Percentiles rank a stretch among this genome's conserved stretches.
Conservation (phyloP, 441 rosid genomes). For the Erysimum pusillum region DNA sequence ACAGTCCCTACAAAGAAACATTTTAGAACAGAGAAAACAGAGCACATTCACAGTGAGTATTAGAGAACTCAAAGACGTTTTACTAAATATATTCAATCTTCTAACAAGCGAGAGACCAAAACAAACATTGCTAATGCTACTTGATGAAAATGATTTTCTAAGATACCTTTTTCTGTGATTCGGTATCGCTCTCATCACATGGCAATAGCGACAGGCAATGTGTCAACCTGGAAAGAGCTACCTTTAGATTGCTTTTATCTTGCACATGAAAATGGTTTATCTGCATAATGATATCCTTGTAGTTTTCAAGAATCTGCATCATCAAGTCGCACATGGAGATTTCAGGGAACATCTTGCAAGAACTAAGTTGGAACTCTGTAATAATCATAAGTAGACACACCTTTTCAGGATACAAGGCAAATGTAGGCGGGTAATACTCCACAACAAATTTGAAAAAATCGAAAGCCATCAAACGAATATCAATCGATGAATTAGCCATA, state of each 20-base stretch:
- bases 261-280: conserved; percentile 72
- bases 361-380: background rate
- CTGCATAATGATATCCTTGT: conserved; percentile 66
- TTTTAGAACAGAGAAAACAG: conserved; percentile 2
- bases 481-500: conserved; percentile 79
- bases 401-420: conserved; percentile 80
- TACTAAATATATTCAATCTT: background rate
- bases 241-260: conserved; percentile 80
- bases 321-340: conserved; percentile 10
- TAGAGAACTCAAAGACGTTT: background rate
- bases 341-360: background rate
- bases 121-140: conserved; percentile 22
- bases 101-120: conserved; percentile 11
- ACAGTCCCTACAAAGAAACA: conserved; percentile 45
- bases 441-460: conserved; percentile 75
- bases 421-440: conserved; percentile 69
- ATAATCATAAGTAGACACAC: conserved; percentile 45
- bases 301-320: conserved; percentile 82
- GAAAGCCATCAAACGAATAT: conserved; percentile 94
- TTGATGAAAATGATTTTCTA: background rate
- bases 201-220: conserved; percentile 81
- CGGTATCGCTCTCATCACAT: conserved; percentile 49
- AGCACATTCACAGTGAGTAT: background rate
- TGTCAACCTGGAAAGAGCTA: conserved; percentile 72
- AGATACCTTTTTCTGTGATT: conserved; percentile 57